A percentile compares a stretch with the other conserved stretches of the same genome.
Conservation (phyloP, 2,329 filamentous ascomycete species). For the Ceratocystis huliohia region DNA sequence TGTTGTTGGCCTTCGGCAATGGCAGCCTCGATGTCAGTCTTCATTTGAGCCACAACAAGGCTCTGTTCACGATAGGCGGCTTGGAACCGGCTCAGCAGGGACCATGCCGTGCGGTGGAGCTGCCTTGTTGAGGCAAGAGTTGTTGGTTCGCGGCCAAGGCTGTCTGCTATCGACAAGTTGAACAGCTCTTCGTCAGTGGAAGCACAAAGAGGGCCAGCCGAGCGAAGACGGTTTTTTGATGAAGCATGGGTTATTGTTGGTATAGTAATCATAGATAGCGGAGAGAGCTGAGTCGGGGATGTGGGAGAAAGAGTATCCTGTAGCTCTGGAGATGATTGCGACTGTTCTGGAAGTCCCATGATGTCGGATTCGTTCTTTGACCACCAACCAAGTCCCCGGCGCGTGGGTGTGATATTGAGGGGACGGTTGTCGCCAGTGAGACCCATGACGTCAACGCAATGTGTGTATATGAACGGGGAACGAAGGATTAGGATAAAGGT, state of each 20-base stretch:
- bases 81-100: conserved; percentile 45
- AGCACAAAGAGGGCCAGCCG: conserved; percentile 5
- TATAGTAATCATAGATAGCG: conserved; percentile 34
- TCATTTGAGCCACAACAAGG: conserved; percentile 37
- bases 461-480: not conserved
- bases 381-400: conserved; percentile 18
- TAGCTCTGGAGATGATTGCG: not conserved
- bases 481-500: not conserved
- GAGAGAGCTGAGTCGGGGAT: not conserved
- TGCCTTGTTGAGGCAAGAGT: conserved; percentile 18
- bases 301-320: conserved; percentile 21
- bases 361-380: conserved; percentile 3
- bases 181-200: conserved; percentile 41
- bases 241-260: conserved; percentile 26
- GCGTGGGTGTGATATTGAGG: conserved; percentile 14
- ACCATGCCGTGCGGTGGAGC: conserved; percentile 35
- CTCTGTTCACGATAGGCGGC: conserved; percentile 44
- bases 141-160: conserved; percentile 30
- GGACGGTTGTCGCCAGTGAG: conserved; percentile 18
- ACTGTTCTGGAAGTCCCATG: conserved; percentile 7
- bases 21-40: conserved; percentile 41
- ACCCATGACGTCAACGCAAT: conserved; percentile 10
- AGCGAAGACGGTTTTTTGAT: conserved; percentile 3
- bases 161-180: conserved; percentile 41
- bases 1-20: conserved; percentile 44